Evolutionary conservation across 148 eudicot genomes (phyloP).

Genomic region (Nepenthes mirabilis): DNA sequence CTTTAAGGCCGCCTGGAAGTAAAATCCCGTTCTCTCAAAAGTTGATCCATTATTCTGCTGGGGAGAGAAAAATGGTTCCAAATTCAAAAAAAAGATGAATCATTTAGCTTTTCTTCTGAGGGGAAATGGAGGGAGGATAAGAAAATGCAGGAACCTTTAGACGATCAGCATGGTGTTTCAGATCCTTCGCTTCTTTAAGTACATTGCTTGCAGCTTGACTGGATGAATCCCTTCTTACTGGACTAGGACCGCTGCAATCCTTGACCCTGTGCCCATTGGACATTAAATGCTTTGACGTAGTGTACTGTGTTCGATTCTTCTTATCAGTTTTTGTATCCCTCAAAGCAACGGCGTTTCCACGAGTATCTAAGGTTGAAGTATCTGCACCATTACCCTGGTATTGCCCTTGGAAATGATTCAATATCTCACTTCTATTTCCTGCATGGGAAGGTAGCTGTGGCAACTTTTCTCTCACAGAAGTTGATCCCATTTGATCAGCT

Average conservation of each 20-base stretch:
- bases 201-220: slow-evolving; percentile 64
- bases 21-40: slow-evolving; percentile 49
- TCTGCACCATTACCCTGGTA: slow-evolving; percentile 26
- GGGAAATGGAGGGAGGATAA: slow-evolving; percentile 2
- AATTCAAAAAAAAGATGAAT: slow-evolving; percentile 1
- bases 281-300: slow-evolving; percentile 28
- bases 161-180: slow-evolving; percentile 96
- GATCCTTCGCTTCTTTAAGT: slow-evolving; percentile 74
- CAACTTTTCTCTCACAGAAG: slow-evolving; percentile 36
- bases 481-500: slow-evolving; percentile 17
- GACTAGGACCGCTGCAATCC: slow-evolving; percentile 55
- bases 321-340: slow-evolving; percentile 29
- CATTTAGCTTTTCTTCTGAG: not conserved
- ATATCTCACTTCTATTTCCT: slow-evolving; percentile 27
- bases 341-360: slow-evolving; percentile 22
- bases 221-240: slow-evolving; percentile 56
- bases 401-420: slow-evolving; percentile 10
- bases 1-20: slow-evolving; percentile 84
- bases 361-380: slow-evolving; percentile 14
- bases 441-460: slow-evolving; percentile 36
- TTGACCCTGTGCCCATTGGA: slow-evolving; percentile 42
- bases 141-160: slow-evolving; percentile 42
- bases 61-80: slow-evolving; percentile 8
- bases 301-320: slow-evolving; percentile 23
- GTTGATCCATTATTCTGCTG: slow-evolving; percentile 54